Conservation (phyloP, 768 basidiomycete genomes). For the Lactarius psammicola region DNA sequence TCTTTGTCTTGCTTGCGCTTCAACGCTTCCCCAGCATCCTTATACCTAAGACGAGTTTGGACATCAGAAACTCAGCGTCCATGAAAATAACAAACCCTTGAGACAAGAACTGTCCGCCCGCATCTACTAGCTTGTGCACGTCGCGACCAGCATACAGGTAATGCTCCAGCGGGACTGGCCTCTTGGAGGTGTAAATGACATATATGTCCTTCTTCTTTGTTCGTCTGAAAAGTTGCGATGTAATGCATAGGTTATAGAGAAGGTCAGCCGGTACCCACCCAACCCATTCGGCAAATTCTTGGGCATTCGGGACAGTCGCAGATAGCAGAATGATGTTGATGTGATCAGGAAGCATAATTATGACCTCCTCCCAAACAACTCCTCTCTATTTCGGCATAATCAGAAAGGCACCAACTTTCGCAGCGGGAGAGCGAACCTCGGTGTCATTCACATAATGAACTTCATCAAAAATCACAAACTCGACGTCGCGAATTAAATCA, state of each 20-base stretch:
- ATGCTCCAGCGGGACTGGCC: constrained; percentile 96
- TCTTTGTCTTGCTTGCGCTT: constrained; percentile 97
- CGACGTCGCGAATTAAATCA: constrained; percentile 96
- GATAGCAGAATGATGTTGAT: constrained; percentile 96
- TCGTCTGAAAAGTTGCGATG: constrained; percentile 51
- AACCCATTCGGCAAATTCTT: constrained; percentile 99
- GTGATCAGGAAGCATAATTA: constrained; percentile 99
- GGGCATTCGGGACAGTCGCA: constrained; percentile 96
- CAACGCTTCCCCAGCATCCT: constrained; percentile 84
- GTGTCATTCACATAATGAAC: constrained; percentile 99
- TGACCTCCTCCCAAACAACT: constrained; percentile 99
- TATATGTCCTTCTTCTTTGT: constrained; percentile 99
- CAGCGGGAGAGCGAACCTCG: constrained; percentile 57
- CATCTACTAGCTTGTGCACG: constrained; percentile 88
- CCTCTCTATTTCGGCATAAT: constrained; percentile 64
- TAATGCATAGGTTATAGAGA: neutral
- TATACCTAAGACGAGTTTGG: constrained; percentile 55
- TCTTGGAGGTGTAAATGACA: constrained; percentile 93
- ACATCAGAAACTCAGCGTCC: neutral
- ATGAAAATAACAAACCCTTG: constrained; percentile 56
- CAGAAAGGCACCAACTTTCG: neutral
- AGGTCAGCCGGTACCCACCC: constrained; percentile 60
- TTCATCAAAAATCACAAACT: constrained; percentile 99
- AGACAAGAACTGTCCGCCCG: constrained; percentile 66
- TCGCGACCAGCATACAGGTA: constrained; percentile 94